Base-by-base conservation (phyloP, 1,284 basidiomycete genomes). In the Cronartium quercuum region DNA sequence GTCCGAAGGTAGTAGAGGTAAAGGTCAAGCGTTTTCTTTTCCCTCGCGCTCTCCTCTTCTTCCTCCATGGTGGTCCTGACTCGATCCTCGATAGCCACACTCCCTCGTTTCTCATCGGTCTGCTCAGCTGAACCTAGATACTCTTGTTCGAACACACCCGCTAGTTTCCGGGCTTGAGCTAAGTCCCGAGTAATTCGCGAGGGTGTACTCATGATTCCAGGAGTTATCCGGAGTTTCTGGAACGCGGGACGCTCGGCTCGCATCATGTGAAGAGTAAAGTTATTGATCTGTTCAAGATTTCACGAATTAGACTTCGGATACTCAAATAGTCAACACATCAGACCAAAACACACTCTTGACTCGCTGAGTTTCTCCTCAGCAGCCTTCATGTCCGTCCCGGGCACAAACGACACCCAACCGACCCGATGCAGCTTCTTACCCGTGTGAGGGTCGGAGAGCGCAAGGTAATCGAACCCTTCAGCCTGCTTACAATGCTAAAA, bases 341-440 rank as follows among this genome's bases (percentile, higher is more conserved):
- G 70, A 68, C 66, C 37, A 74, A 34, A 18, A 62, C 81, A 58
- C 78, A 92, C 92, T 87, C 92, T 93, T 80, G 89, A 90, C 77
- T 92, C 90, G 67, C 89, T 86, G 60, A 96, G 80, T 77, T 90
- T 88, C 41, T 84, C 80, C 82, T 94, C 87, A 2, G 90, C 88
- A 5, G 84, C 80, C 9, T 85, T 81, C 86, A 95, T 91, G 78
- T 95, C 89, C 6, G 89, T 88, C 77, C 91, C 90, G 35, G 92
- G 90, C 55, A 83, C 83, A 81, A 94, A 96, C 77, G 88, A 88
- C 66, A 94, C 85, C 92, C 93, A 96, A 6, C 91, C 94, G 1
- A 92, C 91, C 44, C 94, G 90, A 81, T 93, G 92, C 81, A 91
- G 95, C 78, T 90, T 91, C 76, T 91, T 88, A 83, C 92, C 92